phyloP scores from a whole-genome alignment of 441 rosid species.

The Eutrema salsugineum region DNA sequence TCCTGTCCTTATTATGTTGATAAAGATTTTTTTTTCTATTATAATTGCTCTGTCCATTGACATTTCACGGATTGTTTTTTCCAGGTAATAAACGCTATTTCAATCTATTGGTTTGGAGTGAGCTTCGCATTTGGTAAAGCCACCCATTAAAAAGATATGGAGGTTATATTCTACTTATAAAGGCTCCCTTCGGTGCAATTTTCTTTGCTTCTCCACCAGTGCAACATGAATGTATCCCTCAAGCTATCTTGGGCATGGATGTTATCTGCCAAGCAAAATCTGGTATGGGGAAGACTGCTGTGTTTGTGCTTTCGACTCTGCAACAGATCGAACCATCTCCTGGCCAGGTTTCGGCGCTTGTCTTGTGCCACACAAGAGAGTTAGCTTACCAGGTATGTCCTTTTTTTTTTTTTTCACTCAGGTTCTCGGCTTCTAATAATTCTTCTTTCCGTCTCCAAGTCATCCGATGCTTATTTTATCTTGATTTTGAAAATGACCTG shows the following conservation, averaged over 20 bases:
- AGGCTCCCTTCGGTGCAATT: conserved; percentile 70
- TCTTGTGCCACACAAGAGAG: conserved; percentile 95
- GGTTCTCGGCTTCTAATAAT: neutral
- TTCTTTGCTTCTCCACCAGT: conserved; percentile 87
- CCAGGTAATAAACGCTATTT: conserved; percentile 71
- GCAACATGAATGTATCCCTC: conserved; percentile 99
- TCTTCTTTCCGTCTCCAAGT: neutral
- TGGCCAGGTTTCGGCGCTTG: conserved; percentile 96
- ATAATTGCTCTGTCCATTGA: neutral
- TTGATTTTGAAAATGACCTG: neutral
- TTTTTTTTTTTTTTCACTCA: neutral
- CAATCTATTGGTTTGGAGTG: conserved; percentile 63
- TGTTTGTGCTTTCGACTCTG: conserved; percentile 81
- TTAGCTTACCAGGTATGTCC: conserved; percentile 83
- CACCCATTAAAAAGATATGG: conserved; percentile 66
- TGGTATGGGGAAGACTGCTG: conserved; percentile 99
- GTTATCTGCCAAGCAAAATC: conserved; percentile 99
- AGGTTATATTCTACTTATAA: conserved; percentile 72
- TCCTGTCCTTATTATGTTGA: neutral
- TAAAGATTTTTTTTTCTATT: neutral
- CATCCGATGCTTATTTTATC: neutral
- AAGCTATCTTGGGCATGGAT: conserved; percentile 98
- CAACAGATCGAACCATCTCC: conserved; percentile 93
- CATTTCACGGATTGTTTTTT: conserved; percentile 1
- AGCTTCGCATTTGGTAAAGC: conserved; percentile 59